Evolutionary conservation across 108 stramenopile genomes (phyloP), one percentile per base, ranked within the genome.

Genomic region (Fragilaria radians): DNA sequence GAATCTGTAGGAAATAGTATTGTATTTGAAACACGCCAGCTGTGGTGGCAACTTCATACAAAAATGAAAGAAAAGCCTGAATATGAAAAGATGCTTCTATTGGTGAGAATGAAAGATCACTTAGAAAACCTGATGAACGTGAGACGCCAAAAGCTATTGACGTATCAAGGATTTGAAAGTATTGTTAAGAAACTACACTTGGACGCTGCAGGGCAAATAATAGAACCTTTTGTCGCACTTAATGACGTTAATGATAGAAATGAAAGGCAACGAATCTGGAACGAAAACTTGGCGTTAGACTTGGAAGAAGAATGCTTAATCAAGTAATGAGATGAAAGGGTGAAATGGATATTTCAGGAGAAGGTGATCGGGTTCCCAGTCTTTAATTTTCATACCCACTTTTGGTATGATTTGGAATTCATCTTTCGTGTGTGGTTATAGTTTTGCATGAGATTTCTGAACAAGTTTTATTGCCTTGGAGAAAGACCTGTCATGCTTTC

Each of bases 101-200:
- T 91, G 9, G 74, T 74, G 4, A 23, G 80, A 50, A 88, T 88
- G 86, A 78, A 78, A 52, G 69, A 83, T 54, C 68, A 78, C 28
- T 61, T 91, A 45, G 89, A 91, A 45, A 59, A 79, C 22, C 67
- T 80, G 4, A 59, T 85, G 72, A 76, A 76, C 32, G 51, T 57
- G 5, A 54, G 80, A 29, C 75, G 72, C 56, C 78, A 83, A 66
- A 62, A 74, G 4, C 79, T 72, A 51, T 65, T 91, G 4, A 86
- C 89, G 0, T 54, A 72, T 58, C 64, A 57, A 27, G 65, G 65
- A 1, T 81, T 74, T 53, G 84, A 87, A 62, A 69, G 71, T 27
- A 83, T 91, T 49, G 62, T 88, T 46, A 78, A 91, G 49, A 70
- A 88, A 58, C 66, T 91, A 9, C 86, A 91, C 62, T 53, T 91